These are phyloP conservation scores for Exserohilum turcica DNA, from an alignment of 2,329 filamentous ascomycete species.

Conservation along the genomic window DNA sequence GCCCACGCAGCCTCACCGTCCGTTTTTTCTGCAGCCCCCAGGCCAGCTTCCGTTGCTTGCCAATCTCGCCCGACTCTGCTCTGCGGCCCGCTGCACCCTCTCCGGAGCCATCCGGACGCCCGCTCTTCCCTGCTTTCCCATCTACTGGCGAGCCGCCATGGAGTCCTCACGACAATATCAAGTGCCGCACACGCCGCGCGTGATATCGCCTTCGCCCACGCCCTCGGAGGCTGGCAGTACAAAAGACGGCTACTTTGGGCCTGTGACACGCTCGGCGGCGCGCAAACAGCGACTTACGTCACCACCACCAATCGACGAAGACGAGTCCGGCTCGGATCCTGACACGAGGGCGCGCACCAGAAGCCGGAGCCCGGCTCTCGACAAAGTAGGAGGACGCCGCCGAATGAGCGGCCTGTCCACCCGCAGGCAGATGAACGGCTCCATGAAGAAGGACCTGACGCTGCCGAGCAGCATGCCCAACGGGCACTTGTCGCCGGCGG, in stretches of 20 bases:
- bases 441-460: slow-evolving; percentile 48
- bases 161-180: slow-evolving; percentile 58
- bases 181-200: slow-evolving; percentile 79
- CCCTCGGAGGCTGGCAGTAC: slow-evolving; percentile 54
- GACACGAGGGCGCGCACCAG: slow-evolving; percentile 68
- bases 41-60: slow-evolving; percentile 27
- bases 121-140: slow-evolving; percentile 63
- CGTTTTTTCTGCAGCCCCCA: slow-evolving; percentile 12
- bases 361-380: slow-evolving; percentile 69
- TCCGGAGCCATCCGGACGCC: slow-evolving; percentile 63
- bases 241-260: slow-evolving; percentile 69
- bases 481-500: slow-evolving; percentile 71
- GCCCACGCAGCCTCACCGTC: slow-evolving; percentile 21
- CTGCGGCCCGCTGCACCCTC: slow-evolving; percentile 48
- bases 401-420: slow-evolving; percentile 61
- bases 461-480: slow-evolving; percentile 58
- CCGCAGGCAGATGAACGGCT: slow-evolving; percentile 47
- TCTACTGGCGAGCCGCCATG: slow-evolving; percentile 48
- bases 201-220: slow-evolving; percentile 83
- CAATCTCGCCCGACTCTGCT: slow-evolving; percentile 34
- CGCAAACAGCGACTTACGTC: slow-evolving; percentile 61
- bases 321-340: slow-evolving; percentile 60
- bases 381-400: slow-evolving; percentile 43
- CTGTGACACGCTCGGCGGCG: slow-evolving; percentile 76
- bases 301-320: slow-evolving; percentile 66